Evolutionary conservation across 805 yeast genomes (phyloP).

Genomic region (Candida orba): DNA sequence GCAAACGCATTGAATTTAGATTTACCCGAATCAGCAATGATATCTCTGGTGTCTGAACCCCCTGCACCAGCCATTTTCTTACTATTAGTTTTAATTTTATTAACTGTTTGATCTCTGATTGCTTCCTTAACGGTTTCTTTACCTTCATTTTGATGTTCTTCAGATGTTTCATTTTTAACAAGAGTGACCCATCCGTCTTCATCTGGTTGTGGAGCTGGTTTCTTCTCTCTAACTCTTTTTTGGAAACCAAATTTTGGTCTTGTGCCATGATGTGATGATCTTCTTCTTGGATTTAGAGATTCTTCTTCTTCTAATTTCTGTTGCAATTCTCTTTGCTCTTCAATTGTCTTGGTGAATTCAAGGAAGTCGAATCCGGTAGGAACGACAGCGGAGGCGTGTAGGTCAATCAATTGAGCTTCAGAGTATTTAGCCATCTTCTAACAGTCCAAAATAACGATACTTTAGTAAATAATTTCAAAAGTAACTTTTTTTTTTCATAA

Average conservation of each 20-base stretch:
- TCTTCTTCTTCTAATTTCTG: slow-evolving; percentile 20
- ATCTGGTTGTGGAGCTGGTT: slow-evolving; percentile 44
- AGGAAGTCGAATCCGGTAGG: slow-evolving; percentile 59
- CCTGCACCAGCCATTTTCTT: slow-evolving; percentile 69
- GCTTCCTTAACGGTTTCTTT: slow-evolving; percentile 42
- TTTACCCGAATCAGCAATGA: slow-evolving; percentile 59
- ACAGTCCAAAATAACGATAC: neutral
- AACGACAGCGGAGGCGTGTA: slow-evolving; percentile 48
- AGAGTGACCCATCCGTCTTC: slow-evolving; percentile 82
- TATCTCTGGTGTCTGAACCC: slow-evolving; percentile 67
- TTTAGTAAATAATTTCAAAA: no score
- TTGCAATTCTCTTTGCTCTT: slow-evolving; percentile 49
- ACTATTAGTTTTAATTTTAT: slow-evolving; percentile 61
- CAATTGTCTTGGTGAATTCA: slow-evolving; percentile 59
- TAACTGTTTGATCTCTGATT: slow-evolving; percentile 27
- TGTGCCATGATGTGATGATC: slow-evolving; percentile 38
- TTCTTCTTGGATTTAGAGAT: slow-evolving; percentile 36
- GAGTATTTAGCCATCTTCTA: slow-evolving; percentile 50
- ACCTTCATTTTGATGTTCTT: slow-evolving; percentile 28
- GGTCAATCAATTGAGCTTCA: slow-evolving; percentile 58
- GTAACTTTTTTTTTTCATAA: no score
- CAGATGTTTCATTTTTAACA: slow-evolving; percentile 28
- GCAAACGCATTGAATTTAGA: slow-evolving; percentile 74
- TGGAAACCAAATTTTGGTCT: slow-evolving; percentile 55
- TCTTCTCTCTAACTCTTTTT: slow-evolving; percentile 25